These are phyloP conservation scores for Boletus vinaceobasis DNA, from an alignment of 768 basidiomycete species.

Conservation along the genomic window DNA sequence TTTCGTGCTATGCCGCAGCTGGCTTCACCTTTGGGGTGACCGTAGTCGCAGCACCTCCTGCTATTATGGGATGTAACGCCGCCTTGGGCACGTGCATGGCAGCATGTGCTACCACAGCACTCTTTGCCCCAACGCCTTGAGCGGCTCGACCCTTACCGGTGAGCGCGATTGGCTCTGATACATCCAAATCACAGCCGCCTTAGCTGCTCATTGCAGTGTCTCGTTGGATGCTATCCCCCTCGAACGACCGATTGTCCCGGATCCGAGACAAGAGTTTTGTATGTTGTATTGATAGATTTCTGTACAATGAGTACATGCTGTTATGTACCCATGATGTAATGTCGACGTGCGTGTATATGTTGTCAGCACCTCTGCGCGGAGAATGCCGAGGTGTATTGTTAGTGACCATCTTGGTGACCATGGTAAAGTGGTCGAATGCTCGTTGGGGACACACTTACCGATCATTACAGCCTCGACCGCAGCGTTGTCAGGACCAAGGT, in stretches of 20 bases:
- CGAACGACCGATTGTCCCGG: neutral
- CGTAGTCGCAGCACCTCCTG: slow-evolving; percentile 17
- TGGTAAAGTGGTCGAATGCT: neutral
- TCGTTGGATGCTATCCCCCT: too few species aligned
- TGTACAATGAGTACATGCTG: neutral
- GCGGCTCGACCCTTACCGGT: neutral
- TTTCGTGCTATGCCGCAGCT: slow-evolving; percentile 23
- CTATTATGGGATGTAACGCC: slow-evolving; percentile 21
- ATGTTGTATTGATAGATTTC: neutral
- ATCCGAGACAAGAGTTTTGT: neutral
- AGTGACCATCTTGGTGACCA: neutral
- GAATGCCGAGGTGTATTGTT: neutral
- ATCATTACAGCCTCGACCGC: neutral
- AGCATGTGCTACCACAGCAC: slow-evolving; percentile 17
- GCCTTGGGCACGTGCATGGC: slow-evolving; percentile 26
- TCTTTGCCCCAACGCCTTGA: slow-evolving; percentile 26
- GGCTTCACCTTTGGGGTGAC: slow-evolving; percentile 25
- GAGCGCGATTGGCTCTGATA: neutral
- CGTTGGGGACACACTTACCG: neutral
- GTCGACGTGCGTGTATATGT: neutral
- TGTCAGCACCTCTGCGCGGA: neutral
- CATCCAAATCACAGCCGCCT: neutral
- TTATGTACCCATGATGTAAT: neutral
- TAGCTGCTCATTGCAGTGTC: neutral
- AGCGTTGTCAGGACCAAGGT: slow-evolving; percentile 25